Conservation (phyloP, 2,329 filamentous ascomycete genomes). For the Lojkania enalia region DNA sequence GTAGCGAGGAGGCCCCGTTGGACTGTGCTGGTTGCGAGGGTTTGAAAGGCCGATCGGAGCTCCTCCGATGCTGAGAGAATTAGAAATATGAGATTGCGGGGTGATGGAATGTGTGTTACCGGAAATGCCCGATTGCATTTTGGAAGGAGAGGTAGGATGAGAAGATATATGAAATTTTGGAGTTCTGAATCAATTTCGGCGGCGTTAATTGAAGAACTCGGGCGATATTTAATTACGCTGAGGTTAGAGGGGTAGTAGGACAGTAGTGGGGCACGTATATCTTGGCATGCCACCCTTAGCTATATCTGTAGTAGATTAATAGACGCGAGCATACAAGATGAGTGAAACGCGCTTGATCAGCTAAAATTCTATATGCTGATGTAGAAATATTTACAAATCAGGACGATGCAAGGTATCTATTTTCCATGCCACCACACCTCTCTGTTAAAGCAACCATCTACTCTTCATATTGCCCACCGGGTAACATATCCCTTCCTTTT, state of each 20-base stretch:
- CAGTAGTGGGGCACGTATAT: not conserved
- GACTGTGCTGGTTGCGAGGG: constrained; percentile 62
- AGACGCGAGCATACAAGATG: no score
- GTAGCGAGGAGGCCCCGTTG: constrained; percentile 72
- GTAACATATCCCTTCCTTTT: constrained; percentile 51
- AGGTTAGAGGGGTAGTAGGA: constrained; percentile 7
- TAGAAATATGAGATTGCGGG: constrained; percentile 13
- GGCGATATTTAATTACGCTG: constrained; percentile 3
- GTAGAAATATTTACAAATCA: not conserved
- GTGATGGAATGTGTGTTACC: constrained; percentile 51
- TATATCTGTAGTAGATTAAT: no score
- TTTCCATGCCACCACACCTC: constrained; percentile 3
- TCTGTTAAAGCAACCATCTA: no score
- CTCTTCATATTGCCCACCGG: constrained; percentile 55
- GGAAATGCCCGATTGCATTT: constrained; percentile 79
- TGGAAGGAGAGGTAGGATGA: constrained; percentile 22
- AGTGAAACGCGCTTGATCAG: no score
- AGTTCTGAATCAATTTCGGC: not conserved
- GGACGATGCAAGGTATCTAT: no score
- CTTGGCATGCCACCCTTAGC: no score
- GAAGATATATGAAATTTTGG: not conserved
- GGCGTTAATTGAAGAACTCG: not conserved
- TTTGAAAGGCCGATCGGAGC: constrained; percentile 73
- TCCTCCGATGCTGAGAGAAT: constrained; percentile 69
- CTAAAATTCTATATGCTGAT: no score